Evolutionary conservation across 805 yeast species (phyloP), one percentile per base, ranked within the genome.

Genomic region (Candida ovalis): DNA sequence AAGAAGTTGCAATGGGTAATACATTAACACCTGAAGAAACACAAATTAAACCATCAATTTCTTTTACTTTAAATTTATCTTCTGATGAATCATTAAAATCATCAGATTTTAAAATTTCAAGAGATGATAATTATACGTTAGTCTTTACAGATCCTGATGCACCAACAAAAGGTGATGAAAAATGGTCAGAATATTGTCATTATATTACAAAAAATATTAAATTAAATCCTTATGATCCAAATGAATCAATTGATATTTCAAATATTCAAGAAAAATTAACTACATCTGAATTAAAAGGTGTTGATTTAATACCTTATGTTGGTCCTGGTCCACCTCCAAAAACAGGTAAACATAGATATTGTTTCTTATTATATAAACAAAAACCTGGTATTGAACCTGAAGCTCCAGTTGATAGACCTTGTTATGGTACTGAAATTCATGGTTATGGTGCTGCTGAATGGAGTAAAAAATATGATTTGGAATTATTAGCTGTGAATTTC

Each of bases 131-230:
- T 44, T 90, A 86, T 69, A 81, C 94, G 10, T 69, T 91, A 55
- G 86, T 87, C 2, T 57, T 90, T 55, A 91, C 97, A 7, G 97
- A 90, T 66, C 97, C 97, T 1, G 97, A 90, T 71, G 97, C 97
- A 7, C 97, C 97, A 13, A 78, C 90, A 3, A 77, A 81, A 56
- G 75, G 78, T 2, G 96, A 90, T 64, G 81, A 84, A 61, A 88
- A 82, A 63, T 89, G 96, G 95, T 84, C 94, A 2, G 96, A 90
- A 67, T 90, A 74, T 64, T 81, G 86, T 46, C 97, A 90, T 69
- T 88, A 80, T 75, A 71, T 90, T 36, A 69, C 74, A 28, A 67
- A 81, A 2, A 83, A 84, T 55, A 74, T 84, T 57, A 61, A 69
- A 38, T 67, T 81, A 57, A 71, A 69, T 45, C 65, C 70, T 19